Base-by-base conservation (phyloP, 495 filamentous ascomycete genomes). In the Cladorrhinum samala region DNA sequence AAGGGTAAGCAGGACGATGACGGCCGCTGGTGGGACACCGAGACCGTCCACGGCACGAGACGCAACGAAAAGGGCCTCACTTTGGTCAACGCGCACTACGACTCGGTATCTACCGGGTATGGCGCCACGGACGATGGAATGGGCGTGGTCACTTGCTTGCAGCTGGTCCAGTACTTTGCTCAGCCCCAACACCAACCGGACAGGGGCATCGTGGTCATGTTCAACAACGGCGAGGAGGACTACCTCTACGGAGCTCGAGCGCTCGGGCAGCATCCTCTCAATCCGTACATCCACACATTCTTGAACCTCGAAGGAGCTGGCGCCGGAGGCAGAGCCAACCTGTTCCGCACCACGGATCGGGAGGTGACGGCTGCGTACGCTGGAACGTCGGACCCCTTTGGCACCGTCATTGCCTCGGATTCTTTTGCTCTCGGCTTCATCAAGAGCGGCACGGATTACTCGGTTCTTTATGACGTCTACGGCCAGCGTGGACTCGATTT, bases 211-310 rank as follows among this genome's bases (percentile, higher is more conserved):
- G 85, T 98, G 19, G 81, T 86, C 21, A 72, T 98, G 39, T 75
- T 98, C 56, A 98, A 98, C 72, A 96, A 97, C 61, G 91, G 89
- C 47, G 93, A 98, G 70, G 93, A 98, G 70, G 90, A 97, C 64
- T 93, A 80, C 50, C 75, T 98, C 41, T 92, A 93, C 63, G 93
- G 93, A 3, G 90, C 93, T 37, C 80, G 85, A 55, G 90, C 84
- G n/a, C 94, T 91, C 55, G 81, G 85, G 23, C 82, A 88, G 46
- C 87, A 90, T 61, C 91, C 91, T 7, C 75, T 96, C 52, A 78
- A 85, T 1, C 78, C 76, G 20, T 85, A 91, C 59, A 76, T 85
- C 25, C 85, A 91, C 61, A 87, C 88, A 0, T 97, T 98, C 65
- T 69, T 97, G 24, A 98, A 98, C 59, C 78, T 98, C 30, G 93